Evolutionary conservation across 2,329 filamentous ascomycete genomes (phyloP).

Genomic region (Colletotrichum eleusines): DNA sequence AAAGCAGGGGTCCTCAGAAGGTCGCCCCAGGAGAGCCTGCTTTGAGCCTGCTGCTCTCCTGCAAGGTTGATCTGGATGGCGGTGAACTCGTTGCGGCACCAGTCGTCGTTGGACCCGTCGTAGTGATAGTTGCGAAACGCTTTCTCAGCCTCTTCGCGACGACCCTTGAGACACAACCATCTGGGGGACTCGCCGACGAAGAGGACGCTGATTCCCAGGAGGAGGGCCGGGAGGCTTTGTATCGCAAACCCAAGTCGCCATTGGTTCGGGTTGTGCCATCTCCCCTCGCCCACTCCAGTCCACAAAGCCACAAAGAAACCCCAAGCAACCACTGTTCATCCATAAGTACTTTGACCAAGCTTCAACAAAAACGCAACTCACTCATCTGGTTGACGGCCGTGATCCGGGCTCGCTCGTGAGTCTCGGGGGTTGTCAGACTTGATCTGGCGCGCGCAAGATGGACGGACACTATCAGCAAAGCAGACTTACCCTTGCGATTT

Average conservation of each 20-base stretch:
- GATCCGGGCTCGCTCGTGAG: conserved; percentile 54
- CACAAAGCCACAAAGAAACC: conserved; percentile 56
- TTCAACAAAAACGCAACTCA: conserved; percentile 38
- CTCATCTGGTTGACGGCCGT: conserved; percentile 58
- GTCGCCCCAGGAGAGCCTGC: conserved; percentile 49
- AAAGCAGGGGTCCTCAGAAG: conserved; percentile 51
- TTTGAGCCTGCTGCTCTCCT: conserved; percentile 49
- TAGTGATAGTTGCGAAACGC: conserved; percentile 53
- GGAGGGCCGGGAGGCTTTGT: conserved; percentile 50
- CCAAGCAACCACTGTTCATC: conserved; percentile 54
- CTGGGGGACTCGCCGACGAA: conserved; percentile 53
- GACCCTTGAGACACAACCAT: conserved; percentile 54
- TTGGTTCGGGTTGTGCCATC: conserved; percentile 54
- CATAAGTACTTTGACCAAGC: rapidly evolving
- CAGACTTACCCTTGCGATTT: conserved; percentile 53
- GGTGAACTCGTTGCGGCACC: conserved; percentile 52
- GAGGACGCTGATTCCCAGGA: conserved; percentile 51
- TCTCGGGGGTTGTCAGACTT: conserved; percentile 42
- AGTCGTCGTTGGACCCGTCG: conserved; percentile 52
- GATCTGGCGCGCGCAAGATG: no score
- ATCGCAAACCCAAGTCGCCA: conserved; percentile 56
- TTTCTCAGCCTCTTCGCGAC: conserved; percentile 51
- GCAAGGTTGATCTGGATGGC: conserved; percentile 53
- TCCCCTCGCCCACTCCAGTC: conserved; percentile 55
- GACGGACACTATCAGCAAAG: background rate